A percentile compares a stretch with the other conserved stretches of the same genome.
These are phyloP conservation scores for Ananas comosus DNA, from an alignment of 176 grass and related monocot genomes.

Conservation along the genomic window DNA sequence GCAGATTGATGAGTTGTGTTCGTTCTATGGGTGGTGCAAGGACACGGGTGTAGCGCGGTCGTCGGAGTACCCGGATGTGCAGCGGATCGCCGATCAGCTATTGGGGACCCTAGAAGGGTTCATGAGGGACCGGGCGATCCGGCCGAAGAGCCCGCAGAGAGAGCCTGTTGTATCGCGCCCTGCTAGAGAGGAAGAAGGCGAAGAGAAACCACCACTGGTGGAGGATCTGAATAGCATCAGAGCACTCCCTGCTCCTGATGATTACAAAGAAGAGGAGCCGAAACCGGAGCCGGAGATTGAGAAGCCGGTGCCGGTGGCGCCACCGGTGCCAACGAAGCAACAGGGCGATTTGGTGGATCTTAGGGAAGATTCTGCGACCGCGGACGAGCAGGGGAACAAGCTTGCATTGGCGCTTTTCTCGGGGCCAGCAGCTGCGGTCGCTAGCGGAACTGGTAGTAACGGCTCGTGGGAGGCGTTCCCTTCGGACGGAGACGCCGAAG, in stretches of 20 bases:
- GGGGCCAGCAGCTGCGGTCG: constrained; percentile 4
- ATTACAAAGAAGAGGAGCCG: constrained; percentile 19
- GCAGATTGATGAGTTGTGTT: constrained; percentile 47
- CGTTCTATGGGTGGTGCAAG: constrained; percentile 57
- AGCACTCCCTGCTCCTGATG: constrained; percentile 39
- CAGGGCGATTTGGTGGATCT: constrained; percentile 53
- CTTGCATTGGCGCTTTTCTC: constrained; percentile 74
- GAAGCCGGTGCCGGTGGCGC: constrained; percentile 1
- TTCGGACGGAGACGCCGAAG: constrained; percentile 19
- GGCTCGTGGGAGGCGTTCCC: constrained; percentile 53
- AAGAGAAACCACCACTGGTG: background rate
- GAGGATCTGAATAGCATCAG: constrained; percentile 43
- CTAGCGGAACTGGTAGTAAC: constrained; percentile 1
- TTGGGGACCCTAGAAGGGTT: constrained; percentile 69
- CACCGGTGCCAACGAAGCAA: background rate
- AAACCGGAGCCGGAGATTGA: background rate
- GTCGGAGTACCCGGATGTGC: constrained; percentile 47
- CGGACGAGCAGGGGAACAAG: constrained; percentile 52
- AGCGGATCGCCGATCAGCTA: constrained; percentile 41
- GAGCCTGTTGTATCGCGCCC: constrained; percentile 9
- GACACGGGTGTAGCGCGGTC: constrained; percentile 34
- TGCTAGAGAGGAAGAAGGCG: background rate
- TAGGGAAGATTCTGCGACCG: constrained; percentile 22
- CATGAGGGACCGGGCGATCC: constrained; percentile 35
- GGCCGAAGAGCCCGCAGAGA: constrained; percentile 22